Base-by-base conservation (phyloP, 1,284 basidiomycete species). In the Leccinum olivaceoglutinosum region DNA sequence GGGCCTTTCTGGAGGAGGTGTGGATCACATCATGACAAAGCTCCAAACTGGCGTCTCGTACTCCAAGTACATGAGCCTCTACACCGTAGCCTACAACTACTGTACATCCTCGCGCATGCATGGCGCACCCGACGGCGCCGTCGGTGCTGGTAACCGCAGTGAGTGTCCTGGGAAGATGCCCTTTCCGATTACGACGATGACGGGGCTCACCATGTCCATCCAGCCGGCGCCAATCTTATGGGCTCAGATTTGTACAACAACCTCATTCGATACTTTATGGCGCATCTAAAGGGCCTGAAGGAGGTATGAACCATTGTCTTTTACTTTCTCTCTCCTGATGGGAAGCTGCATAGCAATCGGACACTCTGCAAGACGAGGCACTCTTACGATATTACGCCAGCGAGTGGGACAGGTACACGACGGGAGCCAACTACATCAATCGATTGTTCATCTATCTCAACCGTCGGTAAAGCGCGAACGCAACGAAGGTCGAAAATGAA, bases 381-480 rank as follows among this genome's bases (percentile, higher is more conserved):
- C 82, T 99, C 51, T 80, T 99, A 64, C 88, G 89, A 67, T 98
- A 93, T 78, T 99, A 99, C 73, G 93, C 94, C 4, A 76, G 81
- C 62, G 92, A 98, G 75, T 99, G 97, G 96, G 92, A 95, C 73
- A 85, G 94, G 53, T 99, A 98, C 79, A 99, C 96, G 0, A 94
- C 89, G 1, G 96, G 96, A 64, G 95, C 96, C 9, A 94, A 93
- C 76, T 98, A 96, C 75, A 90, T 99, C 73, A 95, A 97, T 74
- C 89, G 95, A 65, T 79, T 99, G 53, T 98, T 98, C 81, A 92
- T 93, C 21, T 98, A 98, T 78, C 86, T 98, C 65, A 98, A 99
- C 76, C 92, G 96, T 64, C 95, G 97, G 96, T 99, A 59, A 98
- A 97, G 80, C 87, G 96, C 56, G 96, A 99, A 76, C 90, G 96